Evolutionary conservation across 2,329 filamentous ascomycete genomes (phyloP).

Genomic region (Xylaria sp.): DNA sequence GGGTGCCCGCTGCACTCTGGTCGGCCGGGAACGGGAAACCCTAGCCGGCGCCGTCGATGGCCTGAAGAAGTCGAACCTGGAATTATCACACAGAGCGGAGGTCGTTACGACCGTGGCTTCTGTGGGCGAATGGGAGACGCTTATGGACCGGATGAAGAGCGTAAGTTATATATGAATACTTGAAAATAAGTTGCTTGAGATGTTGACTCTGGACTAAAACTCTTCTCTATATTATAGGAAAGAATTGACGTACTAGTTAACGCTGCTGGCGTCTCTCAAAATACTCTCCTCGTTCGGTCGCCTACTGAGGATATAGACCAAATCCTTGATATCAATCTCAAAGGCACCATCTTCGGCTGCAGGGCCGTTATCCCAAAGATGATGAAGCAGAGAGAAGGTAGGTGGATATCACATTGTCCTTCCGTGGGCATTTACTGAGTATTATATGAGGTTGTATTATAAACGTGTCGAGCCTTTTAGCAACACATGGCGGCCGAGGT

Average conservation of each 20-base stretch:
- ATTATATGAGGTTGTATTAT: constrained; percentile 59
- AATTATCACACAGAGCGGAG: constrained; percentile 8
- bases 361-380: constrained; percentile 46
- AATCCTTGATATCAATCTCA: constrained; percentile 66
- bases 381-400: constrained; percentile 36
- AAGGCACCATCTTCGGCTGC: constrained; percentile 59
- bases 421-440: background rate
- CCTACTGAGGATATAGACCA: constrained; percentile 45
- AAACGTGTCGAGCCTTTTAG: constrained; percentile 75
- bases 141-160: background rate
- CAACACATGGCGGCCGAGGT: constrained; percentile 61
- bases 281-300: constrained; percentile 56
- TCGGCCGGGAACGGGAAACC: constrained; percentile 51
- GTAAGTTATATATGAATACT: background rate
- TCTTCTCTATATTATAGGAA: constrained; percentile 13
- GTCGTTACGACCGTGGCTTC: constrained; percentile 27
- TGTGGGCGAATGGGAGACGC: constrained; percentile 14
- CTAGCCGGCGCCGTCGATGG: constrained; percentile 38
- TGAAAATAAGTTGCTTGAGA: no score
- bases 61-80: constrained; percentile 15
- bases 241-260: constrained; percentile 64
- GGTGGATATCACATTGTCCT: background rate
- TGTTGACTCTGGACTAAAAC: background rate
- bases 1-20: constrained; percentile 55
- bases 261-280: constrained; percentile 68